phyloP scores from a whole-genome alignment of 805 yeast species.

The Ogataea salicorniae region DNA sequence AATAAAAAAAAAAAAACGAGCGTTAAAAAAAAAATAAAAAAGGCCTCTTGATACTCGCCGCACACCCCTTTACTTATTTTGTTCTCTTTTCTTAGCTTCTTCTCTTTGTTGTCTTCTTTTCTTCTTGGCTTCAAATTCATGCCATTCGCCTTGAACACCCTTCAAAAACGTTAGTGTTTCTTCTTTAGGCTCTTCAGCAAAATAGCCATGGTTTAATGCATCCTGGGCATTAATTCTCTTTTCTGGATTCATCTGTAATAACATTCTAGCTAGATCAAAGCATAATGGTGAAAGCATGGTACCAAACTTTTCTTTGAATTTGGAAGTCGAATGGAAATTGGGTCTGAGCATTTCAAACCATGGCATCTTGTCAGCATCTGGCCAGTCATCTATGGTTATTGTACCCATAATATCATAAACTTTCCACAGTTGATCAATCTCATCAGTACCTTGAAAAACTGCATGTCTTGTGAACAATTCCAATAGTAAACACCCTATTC shows the following conservation, averaged over 20 bases:
- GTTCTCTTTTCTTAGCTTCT: conserved; percentile 15
- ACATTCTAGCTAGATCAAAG: conserved; percentile 56
- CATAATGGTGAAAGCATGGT: conserved; percentile 43
- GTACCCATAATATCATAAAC: conserved; percentile 86
- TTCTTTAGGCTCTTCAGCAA: conserved; percentile 61
- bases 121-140: conserved; percentile 90
- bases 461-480: conserved; percentile 77
- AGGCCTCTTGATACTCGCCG: neutral
- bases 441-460: conserved; percentile 83
- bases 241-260: conserved; percentile 66
- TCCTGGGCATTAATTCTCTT: conserved; percentile 61
- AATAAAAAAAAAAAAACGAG: neutral
- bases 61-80: neutral
- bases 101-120: conserved; percentile 42
- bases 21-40: neutral
- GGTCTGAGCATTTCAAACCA: conserved; percentile 90
- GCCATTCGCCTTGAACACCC: conserved; percentile 83
- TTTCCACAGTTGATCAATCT: conserved; percentile 71
- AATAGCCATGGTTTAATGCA: conserved; percentile 70
- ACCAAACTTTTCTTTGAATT: conserved; percentile 40
- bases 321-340: conserved; percentile 30
- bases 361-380: conserved; percentile 70
- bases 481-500: conserved; percentile 84
- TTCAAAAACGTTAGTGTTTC: conserved; percentile 52
- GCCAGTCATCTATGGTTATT: conserved; percentile 71